Percentiles rank a stretch among this genome's conserved stretches.
These are phyloP conservation scores for Auxenochlorella pyrenoidosa DNA, from an alignment of 139 green algal species.

Conservation along the genomic window DNA sequence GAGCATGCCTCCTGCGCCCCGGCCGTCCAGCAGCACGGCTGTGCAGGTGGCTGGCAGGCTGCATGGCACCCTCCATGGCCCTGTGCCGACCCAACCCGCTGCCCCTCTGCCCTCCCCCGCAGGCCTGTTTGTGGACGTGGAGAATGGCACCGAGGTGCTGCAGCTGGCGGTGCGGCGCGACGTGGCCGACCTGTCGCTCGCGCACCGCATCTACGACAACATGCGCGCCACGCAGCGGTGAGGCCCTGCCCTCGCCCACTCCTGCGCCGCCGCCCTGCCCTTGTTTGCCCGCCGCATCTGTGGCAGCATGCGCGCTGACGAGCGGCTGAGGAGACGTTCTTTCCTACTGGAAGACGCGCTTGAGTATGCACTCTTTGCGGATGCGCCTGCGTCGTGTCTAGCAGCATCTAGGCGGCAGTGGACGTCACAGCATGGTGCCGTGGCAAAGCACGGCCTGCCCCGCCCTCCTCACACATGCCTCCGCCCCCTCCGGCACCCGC, in stretches of 20 bases:
- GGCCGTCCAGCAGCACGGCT: no score
- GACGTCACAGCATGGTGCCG: neutral
- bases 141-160: slow-evolving; percentile 32
- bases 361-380: no score
- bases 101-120: neutral
- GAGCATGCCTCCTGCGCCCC: no score
- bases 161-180: slow-evolving; percentile 36
- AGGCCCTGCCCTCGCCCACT: neutral
- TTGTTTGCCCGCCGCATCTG: no score
- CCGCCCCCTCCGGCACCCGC: neutral
- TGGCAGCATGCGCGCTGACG: no score
- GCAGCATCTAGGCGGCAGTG: no score
- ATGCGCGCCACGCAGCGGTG: slow-evolving; percentile 2
- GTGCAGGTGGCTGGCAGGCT: neutral
- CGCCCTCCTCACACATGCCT: neutral
- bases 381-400: no score
- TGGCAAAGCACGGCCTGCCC: neutral
- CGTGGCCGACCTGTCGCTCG: slow-evolving; percentile 29
- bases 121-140: slow-evolving; percentile 40
- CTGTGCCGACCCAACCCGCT: no score
- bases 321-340: no score
- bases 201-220: slow-evolving; percentile 27
- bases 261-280: no score
- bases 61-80: neutral
- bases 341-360: no score